Evolutionary conservation across 208 protist genomes (phyloP), one percentile per base, ranked within the genome.

Genomic region (Leishmania guyanensis): DNA sequence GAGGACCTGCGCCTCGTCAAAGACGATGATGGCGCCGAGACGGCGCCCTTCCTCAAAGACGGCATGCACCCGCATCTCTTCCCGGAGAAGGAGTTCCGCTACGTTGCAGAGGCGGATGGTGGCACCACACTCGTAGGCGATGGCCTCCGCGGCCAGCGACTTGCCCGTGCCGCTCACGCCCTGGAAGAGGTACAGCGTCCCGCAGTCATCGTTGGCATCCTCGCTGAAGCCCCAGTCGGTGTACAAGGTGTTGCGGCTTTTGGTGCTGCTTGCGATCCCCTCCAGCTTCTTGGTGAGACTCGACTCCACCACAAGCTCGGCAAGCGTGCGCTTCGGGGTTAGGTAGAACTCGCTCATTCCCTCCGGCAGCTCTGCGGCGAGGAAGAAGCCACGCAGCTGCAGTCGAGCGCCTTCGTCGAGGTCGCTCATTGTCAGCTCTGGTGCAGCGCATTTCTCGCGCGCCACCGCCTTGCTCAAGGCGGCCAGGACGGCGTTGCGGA

Each of bases 401-500:
- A 89, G 86, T 51, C 89, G 85, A 39, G 95, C 95, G 20, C 95
- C 95, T 43, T 90, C 82, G 70, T 95, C 92, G 51, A 97, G 84
- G 82, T 98, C 94, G 65, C 78, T 85, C 89, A 94, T 95, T 62
- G 66, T 64, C 60, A 97, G 79, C 64, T 82, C 91, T 17, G 95
- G 93, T 33, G 76, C 77, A 5, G 86, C 79, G 17, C 69, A 93
- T 72, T 93, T 90, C 79, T 98, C 93, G 17, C 94, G 88, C 4
- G 92, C 88, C 39, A 98, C 94, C 33, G 95, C 95, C 73, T 90
- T 81, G 79, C 75, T 90, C 39, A 98, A 43, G 16, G 94, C 93
- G n/a, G 93, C 90, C 50, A 98, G 85, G 58, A 97, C 90, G 29
- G 97, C 94, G 87, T 98, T 98, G 72, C 96, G 96, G 56, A 98